A percentile compares a stretch with the other conserved stretches of the same genome.
Evolutionary conservation across 2,329 filamentous ascomycete genomes (phyloP).

Genomic region (Metarhizium sp.): DNA sequence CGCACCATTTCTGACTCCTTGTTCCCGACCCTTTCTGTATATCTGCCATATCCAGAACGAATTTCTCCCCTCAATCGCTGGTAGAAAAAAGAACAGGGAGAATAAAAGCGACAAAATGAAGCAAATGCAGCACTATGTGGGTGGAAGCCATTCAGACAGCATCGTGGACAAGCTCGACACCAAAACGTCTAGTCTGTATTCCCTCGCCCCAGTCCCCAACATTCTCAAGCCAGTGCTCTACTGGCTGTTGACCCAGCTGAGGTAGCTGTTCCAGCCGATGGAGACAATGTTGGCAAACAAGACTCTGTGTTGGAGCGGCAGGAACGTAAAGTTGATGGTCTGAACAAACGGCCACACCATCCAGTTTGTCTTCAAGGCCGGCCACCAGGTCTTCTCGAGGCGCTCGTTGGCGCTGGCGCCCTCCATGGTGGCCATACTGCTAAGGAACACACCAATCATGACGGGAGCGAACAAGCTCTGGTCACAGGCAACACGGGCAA

Average conservation of each 20-base stretch:
- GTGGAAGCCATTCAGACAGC: neutral
- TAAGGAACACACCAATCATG: slow-evolving; percentile 74
- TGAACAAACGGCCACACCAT: slow-evolving; percentile 84
- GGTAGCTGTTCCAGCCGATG: slow-evolving; percentile 56
- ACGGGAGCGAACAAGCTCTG: slow-evolving; percentile 77
- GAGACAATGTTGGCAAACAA: slow-evolving; percentile 79
- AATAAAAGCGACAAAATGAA: neutral
- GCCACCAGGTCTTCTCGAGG: slow-evolving; percentile 58
- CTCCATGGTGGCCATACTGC: slow-evolving; percentile 76
- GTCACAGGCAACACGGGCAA: slow-evolving; percentile 70
- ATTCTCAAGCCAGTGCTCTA: slow-evolving; percentile 9
- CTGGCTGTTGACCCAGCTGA: slow-evolving; percentile 51
- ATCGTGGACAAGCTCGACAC: neutral
- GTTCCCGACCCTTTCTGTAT: neutral
- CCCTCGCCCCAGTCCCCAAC: slow-evolving; percentile 1
- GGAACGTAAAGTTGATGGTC: slow-evolving; percentile 75
- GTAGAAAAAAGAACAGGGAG: neutral
- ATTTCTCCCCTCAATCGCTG: neutral
- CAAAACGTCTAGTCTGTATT: neutral
- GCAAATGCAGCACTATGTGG: neutral
- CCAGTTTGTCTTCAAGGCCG: slow-evolving; percentile 74
- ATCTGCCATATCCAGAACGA: neutral
- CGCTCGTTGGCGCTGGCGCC: slow-evolving; percentile 54
- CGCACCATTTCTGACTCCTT: neutral
- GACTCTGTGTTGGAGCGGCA: slow-evolving; percentile 75